Conservation (phyloP, 106 monocot genomes). For the Acorus gramineus region DNA sequence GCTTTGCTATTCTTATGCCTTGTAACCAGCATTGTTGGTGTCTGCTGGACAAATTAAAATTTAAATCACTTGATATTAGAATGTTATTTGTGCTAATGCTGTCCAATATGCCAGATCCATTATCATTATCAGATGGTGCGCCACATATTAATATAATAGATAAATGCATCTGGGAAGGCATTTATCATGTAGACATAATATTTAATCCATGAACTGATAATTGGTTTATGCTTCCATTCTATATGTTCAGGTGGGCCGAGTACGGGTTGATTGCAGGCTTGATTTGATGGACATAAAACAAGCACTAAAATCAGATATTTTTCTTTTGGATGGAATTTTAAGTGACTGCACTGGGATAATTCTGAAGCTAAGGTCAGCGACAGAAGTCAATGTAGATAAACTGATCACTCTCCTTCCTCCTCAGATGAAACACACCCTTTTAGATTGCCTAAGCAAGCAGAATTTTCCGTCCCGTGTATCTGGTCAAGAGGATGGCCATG, state of each 20-base stretch:
- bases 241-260: constrained; percentile 16
- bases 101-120: too few relatives aligned
- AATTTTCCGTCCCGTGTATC: constrained; percentile 2
- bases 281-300: constrained; percentile 7
- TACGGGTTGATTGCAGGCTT: constrained; percentile 17
- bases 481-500: constrained; percentile 1
- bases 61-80: too few relatives aligned
- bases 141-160: too few relatives aligned
- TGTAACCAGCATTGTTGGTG: too few relatives aligned
- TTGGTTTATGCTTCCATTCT: too few relatives aligned
- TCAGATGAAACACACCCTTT: constrained; percentile 5
- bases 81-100: too few relatives aligned
- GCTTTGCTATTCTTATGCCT: too few relatives aligned
- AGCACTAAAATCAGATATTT: constrained; percentile 2
- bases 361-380: neutral
- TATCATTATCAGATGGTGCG: too few relatives aligned
- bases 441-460: constrained; percentile 22
- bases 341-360: constrained; percentile 10
- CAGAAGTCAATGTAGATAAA: constrained; percentile 1
- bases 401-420: neutral
- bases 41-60: too few relatives aligned
- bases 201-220: too few relatives aligned
- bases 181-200: too few relatives aligned
- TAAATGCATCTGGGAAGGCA: too few relatives aligned
- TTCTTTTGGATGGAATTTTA: neutral